Evolutionary conservation across 2,329 filamentous ascomycete genomes (phyloP).

Genomic region (Fusarium tupiense): DNA sequence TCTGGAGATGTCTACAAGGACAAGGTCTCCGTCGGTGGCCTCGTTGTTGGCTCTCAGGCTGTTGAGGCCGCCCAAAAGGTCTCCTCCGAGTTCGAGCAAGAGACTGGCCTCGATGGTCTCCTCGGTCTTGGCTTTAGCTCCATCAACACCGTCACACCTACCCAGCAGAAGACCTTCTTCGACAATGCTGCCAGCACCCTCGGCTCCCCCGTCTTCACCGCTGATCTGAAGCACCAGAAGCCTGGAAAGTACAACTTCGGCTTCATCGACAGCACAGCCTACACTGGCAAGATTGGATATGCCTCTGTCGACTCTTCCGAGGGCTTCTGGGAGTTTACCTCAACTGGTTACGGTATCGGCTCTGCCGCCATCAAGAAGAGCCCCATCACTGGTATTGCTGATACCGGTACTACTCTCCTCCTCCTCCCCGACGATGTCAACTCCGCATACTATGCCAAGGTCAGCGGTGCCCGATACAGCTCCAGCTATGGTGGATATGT

Average conservation of each 20-base stretch:
- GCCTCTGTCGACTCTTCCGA: slow-evolving; percentile 66
- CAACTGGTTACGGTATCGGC: slow-evolving; percentile 35
- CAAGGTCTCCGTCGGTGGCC: slow-evolving; percentile 53
- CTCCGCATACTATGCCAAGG: slow-evolving; percentile 58
- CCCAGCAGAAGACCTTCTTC: slow-evolving; percentile 55
- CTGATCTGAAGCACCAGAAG: slow-evolving; percentile 66
- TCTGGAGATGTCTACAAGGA: slow-evolving; percentile 57
- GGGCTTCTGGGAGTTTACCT: slow-evolving; percentile 71
- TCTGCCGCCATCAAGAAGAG: slow-evolving; percentile 44
- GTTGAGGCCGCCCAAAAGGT: slow-evolving; percentile 55
- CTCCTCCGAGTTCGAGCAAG: slow-evolving; percentile 51
- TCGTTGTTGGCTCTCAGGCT: slow-evolving; percentile 53
- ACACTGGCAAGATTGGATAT: slow-evolving; percentile 70
- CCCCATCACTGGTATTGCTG: slow-evolving; percentile 57
- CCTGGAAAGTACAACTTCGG: slow-evolving; percentile 79
- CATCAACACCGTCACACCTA: slow-evolving; percentile 55
- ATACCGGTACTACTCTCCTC: slow-evolving; percentile 72
- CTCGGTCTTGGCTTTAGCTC: slow-evolving; percentile 55
- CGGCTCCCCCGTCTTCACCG: slow-evolving; percentile 67
- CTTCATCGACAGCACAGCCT: slow-evolving; percentile 70
- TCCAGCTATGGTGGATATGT: slow-evolving; percentile 54
- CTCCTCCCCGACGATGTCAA: slow-evolving; percentile 65
- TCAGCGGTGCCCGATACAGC: slow-evolving; percentile 55
- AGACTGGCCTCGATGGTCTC: slow-evolving; percentile 53
- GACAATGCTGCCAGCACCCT: slow-evolving; percentile 45